Evolutionary conservation across 2,329 filamentous ascomycete genomes (phyloP), one percentile per base, ranked within the genome.

Genomic region (Diaporthe longicolla): DNA sequence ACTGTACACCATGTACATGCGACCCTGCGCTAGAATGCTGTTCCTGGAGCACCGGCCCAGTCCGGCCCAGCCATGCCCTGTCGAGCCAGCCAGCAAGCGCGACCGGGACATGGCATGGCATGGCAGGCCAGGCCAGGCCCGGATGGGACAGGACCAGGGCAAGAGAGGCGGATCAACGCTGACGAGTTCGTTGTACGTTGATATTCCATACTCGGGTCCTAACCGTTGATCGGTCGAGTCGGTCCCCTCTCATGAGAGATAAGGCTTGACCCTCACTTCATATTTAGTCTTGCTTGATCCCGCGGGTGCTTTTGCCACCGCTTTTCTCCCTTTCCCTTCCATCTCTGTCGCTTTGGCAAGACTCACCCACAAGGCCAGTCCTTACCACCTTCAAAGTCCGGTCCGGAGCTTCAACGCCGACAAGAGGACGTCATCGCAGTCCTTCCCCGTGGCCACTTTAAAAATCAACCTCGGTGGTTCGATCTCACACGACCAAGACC

Each of bases 401-500:
- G 59, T 54, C 48, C 70, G 57, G 45, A 71, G 52, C 69, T 29
- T 63, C 45, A 40, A 71, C 45, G 57, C 24, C 45, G 70, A 63
- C 57, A 54, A 40, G 26, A 50, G 57, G 69, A 68, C 57, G 70
- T 71, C 70, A 71, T 71, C 32, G 24, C 70, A 45, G 45, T 71
- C 55, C 63, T 26, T 9, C 48, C 63, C 48, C 63, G 63, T 68
- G 63, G 37, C 48, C 48, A 54, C 63, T 68, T 68, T 26, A 40
- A 68, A 68, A 68, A 29, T 68, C n/a, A 40, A 54, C 63, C 45
- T 68, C 32, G 63, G 63, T 52, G 63, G 48, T 37, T 26, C 29
- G 63, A 40, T 40, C 19, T 40, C 45, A 54, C 70, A 54, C 57
- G 45, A 63, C 57, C 35, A n/a, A 43, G 69, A 32, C 57, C 50